Evolutionary conservation across 208 protist species (phyloP), one percentile per base, ranked within the genome.

Genomic region (Novymonas esmeraldas): DNA sequence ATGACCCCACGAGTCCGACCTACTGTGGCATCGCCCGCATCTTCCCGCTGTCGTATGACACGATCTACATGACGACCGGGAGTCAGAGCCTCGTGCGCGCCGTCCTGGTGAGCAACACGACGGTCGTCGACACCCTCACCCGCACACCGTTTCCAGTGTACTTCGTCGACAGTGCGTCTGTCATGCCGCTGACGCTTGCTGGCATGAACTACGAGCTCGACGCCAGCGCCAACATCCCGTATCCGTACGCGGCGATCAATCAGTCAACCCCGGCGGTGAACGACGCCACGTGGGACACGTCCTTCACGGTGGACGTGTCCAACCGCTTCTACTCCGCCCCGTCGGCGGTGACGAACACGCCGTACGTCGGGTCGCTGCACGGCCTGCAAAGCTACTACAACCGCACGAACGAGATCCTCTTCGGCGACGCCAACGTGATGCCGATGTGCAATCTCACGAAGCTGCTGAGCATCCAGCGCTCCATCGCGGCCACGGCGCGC

Each of bases 331-430:
- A 42, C 20, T 39, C 50, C 2, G 0, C 50, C 0, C 29, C 13
- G 6, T 22, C 46, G 14, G 20, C 39, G 34, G 63, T 91, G 29
- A 0, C 34, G 28, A 50, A 38, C n/a, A 61, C 70, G 0, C 26
- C 63, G 14, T 81, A 63, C 70, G 62, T 7, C 20, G 36, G 61
- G 6, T 73, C 81, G n/a, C 54, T 73, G 29, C 41, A 70, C 0
- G 46, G 26, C 14, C 39, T 89, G 26, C 38, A 29, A 14, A 63
- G 36, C 14, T 93, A 91, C 70, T 90, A 93, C 71, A 78, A 82
- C 69, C 52, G 50, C 38, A 90, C 80, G 14, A 73, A 93, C 61
- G 51, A 82, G 38, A 20, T 74, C 22, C 44, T 90, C 36, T 81
- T 80, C 48, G 67, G 78, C 20, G 87, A 93, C 45, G 42, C 31